These are phyloP conservation scores for Cladobotryum mycophilum DNA, from an alignment of 2,329 filamentous ascomycete genomes.

Conservation along the genomic window DNA sequence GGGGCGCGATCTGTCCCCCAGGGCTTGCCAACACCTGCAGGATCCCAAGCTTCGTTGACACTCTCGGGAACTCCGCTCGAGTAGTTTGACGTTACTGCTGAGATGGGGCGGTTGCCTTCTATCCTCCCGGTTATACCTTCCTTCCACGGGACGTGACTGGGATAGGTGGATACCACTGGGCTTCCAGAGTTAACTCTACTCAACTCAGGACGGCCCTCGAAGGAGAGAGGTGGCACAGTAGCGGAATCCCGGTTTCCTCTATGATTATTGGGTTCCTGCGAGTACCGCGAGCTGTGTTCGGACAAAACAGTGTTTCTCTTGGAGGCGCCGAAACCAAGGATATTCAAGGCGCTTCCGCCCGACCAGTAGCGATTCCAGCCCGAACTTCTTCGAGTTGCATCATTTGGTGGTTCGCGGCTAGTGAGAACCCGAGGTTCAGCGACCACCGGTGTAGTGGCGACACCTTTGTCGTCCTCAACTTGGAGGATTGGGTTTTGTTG, in stretches of 20 bases:
- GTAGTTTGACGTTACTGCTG: slow-evolving; percentile 47
- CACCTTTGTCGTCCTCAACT: slow-evolving; percentile 36
- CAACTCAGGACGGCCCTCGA: slow-evolving; percentile 57
- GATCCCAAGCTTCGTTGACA: slow-evolving; percentile 51
- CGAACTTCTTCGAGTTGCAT: slow-evolving; percentile 54
- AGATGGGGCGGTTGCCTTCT: slow-evolving; percentile 44
- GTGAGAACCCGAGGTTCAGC: slow-evolving; percentile 31
- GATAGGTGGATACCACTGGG: slow-evolving; percentile 59
- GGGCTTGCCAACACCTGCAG: slow-evolving; percentile 36
- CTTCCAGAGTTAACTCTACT: slow-evolving; percentile 63
- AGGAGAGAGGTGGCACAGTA: slow-evolving; percentile 60
- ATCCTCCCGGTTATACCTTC: slow-evolving; percentile 57
- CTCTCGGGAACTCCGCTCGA: slow-evolving; percentile 62
- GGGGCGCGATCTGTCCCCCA: slow-evolving; percentile 47
- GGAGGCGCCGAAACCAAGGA: slow-evolving; percentile 51
- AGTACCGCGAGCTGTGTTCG: slow-evolving; percentile 52
- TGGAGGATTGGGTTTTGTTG: slow-evolving; percentile 26
- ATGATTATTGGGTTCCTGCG: slow-evolving; percentile 23
- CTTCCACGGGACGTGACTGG: slow-evolving; percentile 42
- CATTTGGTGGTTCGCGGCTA: slow-evolving; percentile 30
- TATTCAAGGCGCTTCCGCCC: slow-evolving; percentile 61
- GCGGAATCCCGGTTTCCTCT: slow-evolving; percentile 60
- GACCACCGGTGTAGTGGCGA: slow-evolving; percentile 31
- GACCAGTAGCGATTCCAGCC: slow-evolving; percentile 77
- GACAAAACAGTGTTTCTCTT: slow-evolving; percentile 48